Evolutionary conservation across 2,329 filamentous ascomycete genomes (phyloP).

Genomic region (Leptographium wingfieldii): DNA sequence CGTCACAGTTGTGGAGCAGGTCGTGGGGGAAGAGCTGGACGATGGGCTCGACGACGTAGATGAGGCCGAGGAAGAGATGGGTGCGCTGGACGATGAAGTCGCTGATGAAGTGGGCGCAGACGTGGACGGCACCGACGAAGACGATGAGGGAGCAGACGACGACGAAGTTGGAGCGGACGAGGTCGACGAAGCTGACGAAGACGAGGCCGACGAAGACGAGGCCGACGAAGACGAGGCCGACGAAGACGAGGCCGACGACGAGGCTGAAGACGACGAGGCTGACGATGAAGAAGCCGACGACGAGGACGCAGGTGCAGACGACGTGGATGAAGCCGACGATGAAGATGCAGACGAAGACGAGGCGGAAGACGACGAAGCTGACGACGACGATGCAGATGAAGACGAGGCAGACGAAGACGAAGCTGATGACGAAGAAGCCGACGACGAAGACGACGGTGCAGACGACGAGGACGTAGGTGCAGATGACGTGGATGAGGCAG

Average conservation of each 20-base stretch:
- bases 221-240: not conserved
- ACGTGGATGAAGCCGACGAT: not conserved
- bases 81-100: not conserved
- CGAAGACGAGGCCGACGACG: not conserved
- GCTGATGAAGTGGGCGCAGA: not conserved
- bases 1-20: not conserved
- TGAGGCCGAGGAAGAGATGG: not conserved
- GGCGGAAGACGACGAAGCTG: not conserved
- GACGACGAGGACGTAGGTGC: not conserved
- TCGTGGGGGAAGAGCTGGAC: not conserved
- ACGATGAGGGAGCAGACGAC: not conserved
- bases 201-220: not conserved
- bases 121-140: not conserved
- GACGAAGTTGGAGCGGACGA: not conserved
- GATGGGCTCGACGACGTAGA: not conserved
- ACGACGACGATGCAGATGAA: not conserved
- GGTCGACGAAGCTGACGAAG: not conserved
- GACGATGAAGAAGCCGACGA: not conserved
- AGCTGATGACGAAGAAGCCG: not conserved
- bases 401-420: not conserved
- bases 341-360: not conserved
- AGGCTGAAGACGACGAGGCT: not conserved
- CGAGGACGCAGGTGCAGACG: not conserved
- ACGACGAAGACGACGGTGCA: not conserved
- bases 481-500: not conserved